Evolutionary conservation across 179 eudicot species (phyloP).

Genomic region (Gypsophila paniculata): DNA sequence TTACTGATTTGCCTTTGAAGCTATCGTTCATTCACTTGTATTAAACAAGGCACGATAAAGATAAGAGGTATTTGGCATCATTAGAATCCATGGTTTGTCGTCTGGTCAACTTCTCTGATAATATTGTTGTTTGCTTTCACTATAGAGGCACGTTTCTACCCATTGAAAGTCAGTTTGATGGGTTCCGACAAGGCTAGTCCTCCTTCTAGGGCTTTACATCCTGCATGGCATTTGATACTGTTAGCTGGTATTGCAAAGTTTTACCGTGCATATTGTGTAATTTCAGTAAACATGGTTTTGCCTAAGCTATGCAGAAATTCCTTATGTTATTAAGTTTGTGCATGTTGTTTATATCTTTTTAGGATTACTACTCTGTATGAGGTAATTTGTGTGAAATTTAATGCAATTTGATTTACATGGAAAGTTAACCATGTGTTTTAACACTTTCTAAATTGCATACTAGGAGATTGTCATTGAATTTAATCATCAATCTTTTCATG

Average conservation of each 20-base stretch:
- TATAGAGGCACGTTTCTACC: background rate
- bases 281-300: conserved; percentile 5
- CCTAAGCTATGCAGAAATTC: background rate
- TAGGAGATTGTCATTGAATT: background rate
- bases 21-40: conserved; percentile 3
- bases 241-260: background rate
- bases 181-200: background rate
- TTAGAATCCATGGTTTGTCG: background rate
- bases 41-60: background rate
- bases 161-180: conserved; percentile 11
- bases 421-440: background rate
- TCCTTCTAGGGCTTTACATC: background rate
- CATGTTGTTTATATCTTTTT: background rate
- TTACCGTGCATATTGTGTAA: background rate
- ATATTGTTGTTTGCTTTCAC: background rate
- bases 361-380: background rate
- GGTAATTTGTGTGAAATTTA: conserved; percentile 3
- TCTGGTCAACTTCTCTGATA: background rate
- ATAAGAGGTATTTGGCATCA: conserved; percentile 4
- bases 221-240: conserved; percentile 1
- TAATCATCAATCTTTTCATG: background rate
- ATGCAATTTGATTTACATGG: conserved; percentile 1
- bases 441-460: background rate
- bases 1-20: conserved; percentile 5
- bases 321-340: background rate